Evolutionary conservation across 176 grass and related monocot genomes (phyloP).

Genomic region (Aegilops tauschii): DNA sequence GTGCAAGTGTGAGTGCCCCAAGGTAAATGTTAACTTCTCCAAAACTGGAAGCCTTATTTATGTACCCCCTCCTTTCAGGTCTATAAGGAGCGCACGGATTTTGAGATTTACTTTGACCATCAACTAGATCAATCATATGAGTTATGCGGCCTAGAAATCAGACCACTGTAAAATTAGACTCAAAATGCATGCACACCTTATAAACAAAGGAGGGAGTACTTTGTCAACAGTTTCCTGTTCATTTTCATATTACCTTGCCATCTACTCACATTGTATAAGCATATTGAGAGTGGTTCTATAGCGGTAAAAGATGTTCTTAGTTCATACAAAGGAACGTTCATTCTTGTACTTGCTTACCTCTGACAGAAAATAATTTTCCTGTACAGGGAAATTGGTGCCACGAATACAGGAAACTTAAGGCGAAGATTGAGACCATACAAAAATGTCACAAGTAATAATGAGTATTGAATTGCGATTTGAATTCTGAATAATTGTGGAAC

Average conservation of each 20-base stretch:
- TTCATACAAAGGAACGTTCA: neutral
- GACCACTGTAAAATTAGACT: neutral
- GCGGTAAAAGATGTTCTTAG: neutral
- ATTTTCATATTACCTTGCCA: neutral
- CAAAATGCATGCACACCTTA: no score
- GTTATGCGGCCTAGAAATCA: neutral
- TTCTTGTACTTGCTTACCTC: neutral
- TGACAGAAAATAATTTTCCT: slow-evolving; percentile 11
- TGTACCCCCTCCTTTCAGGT: neutral
- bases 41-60: neutral
- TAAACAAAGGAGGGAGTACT: no score
- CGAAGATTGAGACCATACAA: slow-evolving; percentile 70
- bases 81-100: neutral
- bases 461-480: neutral
- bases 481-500: neutral
- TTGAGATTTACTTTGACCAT: neutral
- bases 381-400: slow-evolving; percentile 76
- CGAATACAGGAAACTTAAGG: slow-evolving; percentile 73
- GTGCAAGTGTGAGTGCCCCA: neutral
- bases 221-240: neutral
- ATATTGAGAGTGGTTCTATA: neutral
- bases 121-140: neutral
- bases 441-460: slow-evolving; percentile 77
- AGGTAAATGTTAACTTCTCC: neutral
- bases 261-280: neutral